Percentiles rank a stretch among this genome's conserved stretches.
Evolutionary conservation across 345 rosid genomes (phyloP).

Genomic region (Arabis alpina): DNA sequence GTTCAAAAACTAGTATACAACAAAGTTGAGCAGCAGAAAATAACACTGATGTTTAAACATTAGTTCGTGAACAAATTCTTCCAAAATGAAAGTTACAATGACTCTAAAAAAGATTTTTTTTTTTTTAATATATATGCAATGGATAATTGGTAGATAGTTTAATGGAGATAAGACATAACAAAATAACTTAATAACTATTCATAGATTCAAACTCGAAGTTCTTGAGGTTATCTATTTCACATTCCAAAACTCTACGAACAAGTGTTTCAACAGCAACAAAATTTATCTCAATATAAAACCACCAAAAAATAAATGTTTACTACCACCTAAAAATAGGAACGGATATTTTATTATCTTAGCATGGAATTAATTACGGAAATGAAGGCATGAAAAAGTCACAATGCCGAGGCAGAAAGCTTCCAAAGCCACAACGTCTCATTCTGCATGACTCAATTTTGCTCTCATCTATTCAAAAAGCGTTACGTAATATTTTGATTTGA

Average conservation of each 20-base stretch:
- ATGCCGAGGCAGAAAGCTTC: conserved; percentile 41
- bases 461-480: conserved; percentile 12
- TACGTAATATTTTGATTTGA: conserved; percentile 36
- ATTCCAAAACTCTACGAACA: conserved; percentile 1
- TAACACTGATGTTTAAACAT: no score
- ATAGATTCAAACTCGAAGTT: background rate
- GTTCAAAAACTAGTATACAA: no score
- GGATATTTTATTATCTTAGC: conserved; percentile 21
- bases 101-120: no score
- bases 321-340: background rate
- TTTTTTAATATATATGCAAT: no score
- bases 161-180: background rate
- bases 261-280: background rate
- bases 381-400: conserved; percentile 33
- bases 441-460: conserved; percentile 35
- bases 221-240: background rate
- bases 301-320: background rate
- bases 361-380: conserved; percentile 17
- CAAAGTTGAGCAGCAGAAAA: no score
- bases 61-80: no score
- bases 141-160: no score
- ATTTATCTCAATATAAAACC: background rate
- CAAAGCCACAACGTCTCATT: conserved; percentile 39
- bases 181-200: background rate
- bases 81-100: no score